Evolutionary conservation across 2,329 filamentous ascomycete genomes (phyloP).

Genomic region (Bipolaris zeicola): DNA sequence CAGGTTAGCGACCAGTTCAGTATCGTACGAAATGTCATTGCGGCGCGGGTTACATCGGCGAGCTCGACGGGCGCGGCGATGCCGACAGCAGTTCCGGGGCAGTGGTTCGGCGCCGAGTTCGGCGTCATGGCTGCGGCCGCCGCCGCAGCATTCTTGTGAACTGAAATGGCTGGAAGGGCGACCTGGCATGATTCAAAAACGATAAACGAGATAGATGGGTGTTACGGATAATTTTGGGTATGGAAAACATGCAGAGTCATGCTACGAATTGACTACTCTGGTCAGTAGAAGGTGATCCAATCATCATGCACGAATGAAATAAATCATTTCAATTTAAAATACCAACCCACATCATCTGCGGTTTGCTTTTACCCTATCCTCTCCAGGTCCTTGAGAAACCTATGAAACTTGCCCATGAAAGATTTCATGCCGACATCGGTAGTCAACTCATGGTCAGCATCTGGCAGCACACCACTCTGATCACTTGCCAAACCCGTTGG

Average conservation of each 20-base stretch:
- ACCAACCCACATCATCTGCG: background rate
- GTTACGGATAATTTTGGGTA: background rate
- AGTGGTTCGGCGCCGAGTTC: constrained; percentile 29
- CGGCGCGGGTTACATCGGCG: constrained; percentile 16
- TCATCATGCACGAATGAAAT: background rate
- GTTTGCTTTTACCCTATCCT: background rate
- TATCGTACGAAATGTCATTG: constrained; percentile 33
- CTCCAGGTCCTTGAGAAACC: background rate
- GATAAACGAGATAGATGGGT: background rate
- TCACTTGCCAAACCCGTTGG: background rate
- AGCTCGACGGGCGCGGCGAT: constrained; percentile 26
- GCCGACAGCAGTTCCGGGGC: constrained; percentile 26
- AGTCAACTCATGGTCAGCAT: constrained; percentile 3
- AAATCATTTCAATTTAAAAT: background rate
- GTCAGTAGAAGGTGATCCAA: background rate
- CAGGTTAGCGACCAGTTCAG: constrained; percentile 41
- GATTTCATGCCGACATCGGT: background rate
- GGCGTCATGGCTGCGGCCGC: constrained; percentile 37
- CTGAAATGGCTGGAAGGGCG: background rate
- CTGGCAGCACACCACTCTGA: background rate
- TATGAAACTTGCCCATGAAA: background rate
- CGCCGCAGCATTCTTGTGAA: constrained; percentile 35
- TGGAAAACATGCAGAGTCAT: background rate
- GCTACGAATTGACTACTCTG: background rate
- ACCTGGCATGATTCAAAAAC: background rate